These are phyloP conservation scores for Dioscorea cayenensis DNA, from an alignment of 116 monocot species.

Conservation along the genomic window DNA sequence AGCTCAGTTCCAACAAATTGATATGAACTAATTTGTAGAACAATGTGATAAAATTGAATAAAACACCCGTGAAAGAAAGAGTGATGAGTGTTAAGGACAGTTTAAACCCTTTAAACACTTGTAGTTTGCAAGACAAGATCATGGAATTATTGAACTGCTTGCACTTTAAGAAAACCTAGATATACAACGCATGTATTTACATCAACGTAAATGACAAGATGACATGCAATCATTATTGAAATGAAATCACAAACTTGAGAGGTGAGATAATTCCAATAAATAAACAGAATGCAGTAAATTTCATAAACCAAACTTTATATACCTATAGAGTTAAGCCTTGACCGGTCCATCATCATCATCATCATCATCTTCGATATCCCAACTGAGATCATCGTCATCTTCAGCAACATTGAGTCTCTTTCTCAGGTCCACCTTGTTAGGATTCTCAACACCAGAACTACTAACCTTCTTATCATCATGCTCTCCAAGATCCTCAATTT, in stretches of 20 bases:
- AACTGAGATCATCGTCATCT: constrained; percentile 61
- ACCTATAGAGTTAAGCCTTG: constrained; percentile 5
- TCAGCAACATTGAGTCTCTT: constrained; percentile 31
- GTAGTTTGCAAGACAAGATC: background rate
- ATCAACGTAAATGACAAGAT: background rate
- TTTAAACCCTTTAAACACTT: too few species aligned
- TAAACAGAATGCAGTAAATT: background rate
- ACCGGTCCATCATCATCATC: constrained; percentile 33
- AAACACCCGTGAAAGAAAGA: too few species aligned
- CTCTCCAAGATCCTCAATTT: constrained; percentile 88
- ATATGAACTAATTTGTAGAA: too few species aligned
- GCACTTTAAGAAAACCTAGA: background rate
- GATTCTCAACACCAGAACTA: constrained; percentile 16
- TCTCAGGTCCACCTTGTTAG: constrained; percentile 6
- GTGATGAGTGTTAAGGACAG: too few species aligned
- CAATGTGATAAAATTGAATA: too few species aligned
- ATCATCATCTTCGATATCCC: constrained; percentile 74
- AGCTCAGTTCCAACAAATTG: too few species aligned
- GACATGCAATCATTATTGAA: background rate
- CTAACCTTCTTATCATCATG: constrained; percentile 55
- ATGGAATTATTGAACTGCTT: background rate
- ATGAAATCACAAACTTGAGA: background rate
- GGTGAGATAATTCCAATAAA: background rate
- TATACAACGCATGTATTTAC: background rate
- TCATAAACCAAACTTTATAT: background rate